Evolutionary conservation across 768 basidiomycete species (phyloP), one percentile per base, ranked within the genome.

Genomic region (Tubosaeta brunneosetosa): DNA sequence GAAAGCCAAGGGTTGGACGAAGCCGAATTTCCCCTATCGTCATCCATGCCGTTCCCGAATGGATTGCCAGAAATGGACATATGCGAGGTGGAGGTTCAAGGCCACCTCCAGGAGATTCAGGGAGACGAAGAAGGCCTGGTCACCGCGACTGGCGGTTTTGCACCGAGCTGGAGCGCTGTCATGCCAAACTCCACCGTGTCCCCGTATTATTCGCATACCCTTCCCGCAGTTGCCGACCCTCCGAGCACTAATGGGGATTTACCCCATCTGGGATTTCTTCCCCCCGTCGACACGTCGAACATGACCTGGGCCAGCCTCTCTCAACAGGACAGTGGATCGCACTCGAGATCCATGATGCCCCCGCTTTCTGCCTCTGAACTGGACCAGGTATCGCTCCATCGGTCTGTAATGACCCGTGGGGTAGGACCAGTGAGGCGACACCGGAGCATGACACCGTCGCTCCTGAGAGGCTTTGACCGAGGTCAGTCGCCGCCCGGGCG

Each of bases 361-460:
- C 62, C 67, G 9, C 53, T 68, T 19, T 85, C 86, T 10, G 85
- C 85, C 2, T 84, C 88, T 44, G 73, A 73, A 10, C 88, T 88
- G 49, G 86, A 68, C 79, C 84, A 60, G 55, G 69, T 55, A n/a
- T 53, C 65, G 19, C 57, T 67, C 16, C 63, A 61, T 38, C 62
- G 58, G 14, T 61, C 65, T 12, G 47, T 58, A 16, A 61, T 61
- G 52, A 50, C 59, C 14, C 62, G 63, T 11, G 61, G 50, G 7
- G 78, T 74, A 12, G 85, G 86, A 10, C 84, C 86, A 10, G 75
- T 83, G 43, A 73, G 86, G 47, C 75, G 88, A 43, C 82, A 88
- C 62, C 77, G 88, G 50, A 88, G 86, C 66, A 87, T 86, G 78
- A 91, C 88, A 8, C 88, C 88, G 9, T 83, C 83, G 0, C 55